These are phyloP conservation scores for Alternaria gansuensis DNA, from an alignment of 2,329 filamentous ascomycete species.

Conservation along the genomic window DNA sequence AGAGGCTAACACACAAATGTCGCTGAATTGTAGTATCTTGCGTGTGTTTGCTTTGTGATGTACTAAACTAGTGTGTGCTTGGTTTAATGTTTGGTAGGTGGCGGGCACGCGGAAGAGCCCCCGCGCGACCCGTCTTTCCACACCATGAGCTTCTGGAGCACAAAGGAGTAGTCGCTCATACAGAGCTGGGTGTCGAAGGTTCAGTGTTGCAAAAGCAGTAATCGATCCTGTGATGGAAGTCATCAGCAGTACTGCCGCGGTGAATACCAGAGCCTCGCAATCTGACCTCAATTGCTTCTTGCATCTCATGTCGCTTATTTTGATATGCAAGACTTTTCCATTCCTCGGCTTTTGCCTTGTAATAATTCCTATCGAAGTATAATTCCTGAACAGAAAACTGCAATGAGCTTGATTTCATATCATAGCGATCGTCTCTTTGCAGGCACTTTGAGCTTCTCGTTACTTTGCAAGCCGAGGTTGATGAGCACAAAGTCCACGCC, in stretches of 20 bases:
- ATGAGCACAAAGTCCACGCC: constrained; percentile 83
- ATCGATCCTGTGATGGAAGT: not conserved
- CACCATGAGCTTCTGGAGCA: not conserved
- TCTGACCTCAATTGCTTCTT: constrained; percentile 3
- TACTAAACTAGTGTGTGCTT: constrained; percentile 2
- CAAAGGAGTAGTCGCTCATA: not conserved
- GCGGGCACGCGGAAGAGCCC: not conserved
- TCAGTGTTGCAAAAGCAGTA: not conserved
- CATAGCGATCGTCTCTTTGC: not conserved
- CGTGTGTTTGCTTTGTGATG: constrained; percentile 4
- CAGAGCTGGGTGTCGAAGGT: not conserved
- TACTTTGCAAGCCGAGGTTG: constrained; percentile 74
- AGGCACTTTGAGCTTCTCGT: constrained; percentile 63
- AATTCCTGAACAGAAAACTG: not conserved
- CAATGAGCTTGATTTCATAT: not conserved
- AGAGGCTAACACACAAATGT: constrained; percentile 2
- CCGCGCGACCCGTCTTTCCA: not conserved
- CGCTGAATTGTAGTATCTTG: not conserved
- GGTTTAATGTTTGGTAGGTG: constrained; percentile 5
- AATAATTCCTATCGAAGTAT: not conserved
- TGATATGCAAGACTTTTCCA: constrained; percentile 2
- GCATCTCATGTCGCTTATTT: constrained; percentile 1
- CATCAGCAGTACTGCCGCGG: not conserved
- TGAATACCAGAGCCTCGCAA: not conserved
- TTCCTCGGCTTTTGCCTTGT: not conserved